Conservation (phyloP, 1,139 yeast genomes). For the Taiozyma sp. region DNA sequence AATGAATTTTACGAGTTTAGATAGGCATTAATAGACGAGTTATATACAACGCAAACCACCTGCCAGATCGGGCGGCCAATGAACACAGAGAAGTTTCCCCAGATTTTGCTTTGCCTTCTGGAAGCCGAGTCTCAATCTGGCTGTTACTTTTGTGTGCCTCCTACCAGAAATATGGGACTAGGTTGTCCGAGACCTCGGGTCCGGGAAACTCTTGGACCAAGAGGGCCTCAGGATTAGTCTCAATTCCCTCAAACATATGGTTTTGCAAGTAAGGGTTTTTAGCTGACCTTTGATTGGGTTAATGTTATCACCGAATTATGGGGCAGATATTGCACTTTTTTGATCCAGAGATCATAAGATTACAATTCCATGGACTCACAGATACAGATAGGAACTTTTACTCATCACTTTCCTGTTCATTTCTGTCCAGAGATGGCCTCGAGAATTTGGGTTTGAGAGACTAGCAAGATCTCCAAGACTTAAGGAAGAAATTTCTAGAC, state of each 20-base stretch:
- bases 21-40: slow-evolving; percentile 13
- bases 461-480: not conserved
- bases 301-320: not conserved
- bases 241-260: not conserved
- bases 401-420: not conserved
- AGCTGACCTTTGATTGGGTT: not conserved
- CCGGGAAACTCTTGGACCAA: not conserved
- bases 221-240: not conserved
- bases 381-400: not conserved
- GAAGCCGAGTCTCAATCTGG: not conserved
- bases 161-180: not conserved
- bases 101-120: not conserved
- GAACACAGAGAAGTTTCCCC: not conserved
- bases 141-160: not conserved
- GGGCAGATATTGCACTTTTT: not conserved
- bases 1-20: slow-evolving; percentile 74
- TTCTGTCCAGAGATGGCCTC: not conserved
- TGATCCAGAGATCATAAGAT: not conserved
- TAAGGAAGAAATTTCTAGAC: not conserved
- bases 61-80: not conserved
- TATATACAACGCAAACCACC: not conserved
- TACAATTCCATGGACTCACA: not conserved
- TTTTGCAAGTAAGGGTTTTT: not conserved
- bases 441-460: not conserved
- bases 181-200: not conserved